Percentiles rank a stretch among this genome's conserved stretches.
phyloP scores from a whole-genome alignment of 2,329 filamentous ascomycete genomes.

The Dendrostoma leiphaemia region DNA sequence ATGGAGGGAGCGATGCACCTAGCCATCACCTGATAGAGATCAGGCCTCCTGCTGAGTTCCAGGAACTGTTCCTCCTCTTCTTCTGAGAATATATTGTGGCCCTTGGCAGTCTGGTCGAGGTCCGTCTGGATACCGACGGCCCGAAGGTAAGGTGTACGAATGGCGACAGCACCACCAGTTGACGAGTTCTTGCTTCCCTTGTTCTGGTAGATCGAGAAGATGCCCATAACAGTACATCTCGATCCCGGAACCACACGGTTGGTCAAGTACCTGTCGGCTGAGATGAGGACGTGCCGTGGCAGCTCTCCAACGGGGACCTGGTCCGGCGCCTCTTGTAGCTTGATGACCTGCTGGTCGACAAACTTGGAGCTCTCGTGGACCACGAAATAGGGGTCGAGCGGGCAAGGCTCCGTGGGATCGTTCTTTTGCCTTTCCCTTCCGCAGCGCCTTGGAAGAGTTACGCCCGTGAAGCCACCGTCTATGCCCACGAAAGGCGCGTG shows the following conservation, averaged over 20 bases:
- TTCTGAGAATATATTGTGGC: constrained; percentile 80
- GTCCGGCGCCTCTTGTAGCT: constrained; percentile 95
- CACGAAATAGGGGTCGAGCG: constrained; percentile 93
- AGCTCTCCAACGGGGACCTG: constrained; percentile 96
- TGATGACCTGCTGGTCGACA: constrained; percentile 97
- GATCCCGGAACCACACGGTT: constrained; percentile 95
- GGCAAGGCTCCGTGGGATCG: constrained; percentile 73
- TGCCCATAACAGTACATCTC: constrained; percentile 90
- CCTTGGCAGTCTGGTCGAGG: constrained; percentile 84
- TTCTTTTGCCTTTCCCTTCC: constrained; percentile 60
- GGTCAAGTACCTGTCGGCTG: constrained; percentile 92
- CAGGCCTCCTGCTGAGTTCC: constrained; percentile 84
- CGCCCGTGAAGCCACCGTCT: constrained; percentile 80
- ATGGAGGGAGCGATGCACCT: constrained; percentile 96
- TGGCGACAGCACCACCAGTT: constrained; percentile 80
- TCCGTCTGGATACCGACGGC: constrained; percentile 92
- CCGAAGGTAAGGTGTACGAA: constrained; percentile 90
- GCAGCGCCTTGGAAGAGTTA: constrained; percentile 81
- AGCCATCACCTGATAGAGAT: constrained; percentile 88
- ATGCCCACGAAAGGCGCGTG: constrained; percentile 70
- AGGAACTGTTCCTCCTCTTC: constrained; percentile 96
- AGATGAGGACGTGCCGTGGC: constrained; percentile 90
- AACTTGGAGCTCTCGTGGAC: constrained; percentile 92
- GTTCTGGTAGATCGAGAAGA: constrained; percentile 96
- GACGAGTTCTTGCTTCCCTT: constrained; percentile 79